Percentiles rank a stretch among this genome's conserved stretches.
phyloP scores from a whole-genome alignment of 2,329 filamentous ascomycete genomes.

The Monilinia fructicola region DNA sequence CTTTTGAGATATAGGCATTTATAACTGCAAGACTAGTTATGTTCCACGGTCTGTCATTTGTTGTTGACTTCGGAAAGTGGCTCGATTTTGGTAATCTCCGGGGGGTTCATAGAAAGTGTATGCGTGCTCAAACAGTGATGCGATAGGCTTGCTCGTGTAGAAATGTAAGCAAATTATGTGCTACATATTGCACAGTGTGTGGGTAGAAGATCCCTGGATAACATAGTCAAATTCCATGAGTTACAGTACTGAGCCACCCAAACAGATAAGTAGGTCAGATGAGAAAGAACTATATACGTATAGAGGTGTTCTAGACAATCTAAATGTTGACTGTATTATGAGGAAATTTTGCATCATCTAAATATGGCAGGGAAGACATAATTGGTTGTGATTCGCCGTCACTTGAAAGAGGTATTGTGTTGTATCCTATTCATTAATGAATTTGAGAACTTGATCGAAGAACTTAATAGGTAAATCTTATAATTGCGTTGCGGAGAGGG shows the following conservation, averaged over 20 bases:
- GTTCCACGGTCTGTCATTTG: neutral
- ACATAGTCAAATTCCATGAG: neutral
- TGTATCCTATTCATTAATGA: neutral
- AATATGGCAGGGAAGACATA: no score
- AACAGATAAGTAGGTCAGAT: neutral
- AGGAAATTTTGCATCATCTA: neutral
- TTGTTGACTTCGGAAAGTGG: neutral
- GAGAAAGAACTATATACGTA: neutral
- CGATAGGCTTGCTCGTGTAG: conserved; percentile 8
- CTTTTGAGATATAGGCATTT: neutral
- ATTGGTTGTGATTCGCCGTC: neutral
- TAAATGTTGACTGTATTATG: no score
- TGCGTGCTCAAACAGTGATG: neutral
- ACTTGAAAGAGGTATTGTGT: neutral
- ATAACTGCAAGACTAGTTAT: neutral
- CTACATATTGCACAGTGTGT: neutral
- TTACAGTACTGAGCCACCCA: neutral
- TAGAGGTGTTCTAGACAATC: neutral
- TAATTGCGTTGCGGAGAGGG: neutral
- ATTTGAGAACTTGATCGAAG: neutral
- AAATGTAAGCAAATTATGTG: neutral
- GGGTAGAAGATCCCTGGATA: neutral
- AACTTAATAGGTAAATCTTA: neutral
- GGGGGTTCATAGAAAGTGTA: neutral
- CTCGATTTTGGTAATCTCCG: neutral